Evolutionary conservation across 2,329 filamentous ascomycete genomes (phyloP), one percentile per base, ranked within the genome.

Genomic region (Cladosporium velox): DNA sequence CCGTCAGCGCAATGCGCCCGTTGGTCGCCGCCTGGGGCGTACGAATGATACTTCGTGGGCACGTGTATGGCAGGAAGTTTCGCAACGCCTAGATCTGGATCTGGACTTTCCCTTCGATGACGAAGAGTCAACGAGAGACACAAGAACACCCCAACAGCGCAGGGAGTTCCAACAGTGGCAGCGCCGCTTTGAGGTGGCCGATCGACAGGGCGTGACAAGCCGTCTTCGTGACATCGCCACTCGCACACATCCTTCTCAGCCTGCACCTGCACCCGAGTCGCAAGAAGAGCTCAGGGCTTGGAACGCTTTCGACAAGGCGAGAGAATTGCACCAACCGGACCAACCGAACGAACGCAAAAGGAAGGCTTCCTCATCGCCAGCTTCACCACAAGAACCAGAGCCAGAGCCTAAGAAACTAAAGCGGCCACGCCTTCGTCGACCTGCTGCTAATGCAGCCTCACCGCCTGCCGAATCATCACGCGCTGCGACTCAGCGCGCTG

Each of bases 31-130:
- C 18, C 51, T 57, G 1, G 65, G 67, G 26, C 70, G 70, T 24
- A 70, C 71, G 6, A 72, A 82, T 64, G 83, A 82, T 44, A 70
- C 88, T 80, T 77, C 88, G 82, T 85, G 91, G 93, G 81, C 92
- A 80, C 76, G 90, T 57, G 91, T 96, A 55, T 97, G 94, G 94
- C 90, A 94, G 75, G 91, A 91, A 64, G 91, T 96, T 1, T 96
- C 92, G 89, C 89, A 93, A 72, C 85, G 86, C 32, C 80, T 92
- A 21, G 88, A 91, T 69, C 80, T 95, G 60, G 92, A 96, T 72
- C 85, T 95, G 30, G 92, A 95, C 75, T 92, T 93, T 76, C 92
- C 94, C 41, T 94, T 94, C 74, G 92, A 90, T 69, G 86, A 95
- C 67, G 80, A 84, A 82, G 70, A 82, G 79, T 77, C 80, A 70